Base-by-base conservation (phyloP, 23 red algal species). In the Gracilaria vermiculophylla region DNA sequence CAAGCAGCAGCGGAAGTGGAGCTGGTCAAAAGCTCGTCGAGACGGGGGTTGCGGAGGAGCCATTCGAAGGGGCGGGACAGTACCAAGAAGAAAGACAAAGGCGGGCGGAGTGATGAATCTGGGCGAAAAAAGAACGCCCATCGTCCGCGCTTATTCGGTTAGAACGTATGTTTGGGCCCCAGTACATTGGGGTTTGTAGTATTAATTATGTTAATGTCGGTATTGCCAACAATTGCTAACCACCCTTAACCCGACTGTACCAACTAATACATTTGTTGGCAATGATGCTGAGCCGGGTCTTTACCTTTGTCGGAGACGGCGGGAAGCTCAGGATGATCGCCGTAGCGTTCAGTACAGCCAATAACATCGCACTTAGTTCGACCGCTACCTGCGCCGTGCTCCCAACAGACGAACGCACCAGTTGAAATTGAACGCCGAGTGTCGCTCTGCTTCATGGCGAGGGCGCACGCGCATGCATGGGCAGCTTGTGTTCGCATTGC, bases 11-110 rank as follows among this genome's bases (percentile, higher is more conserved):
- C 39, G 2, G 58, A 67, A 27, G 62, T 85, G n/a, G 80, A 71
- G 58, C 17, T 69, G 4, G 57, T 61, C 17, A 85, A 85, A 61
- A 85, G 80, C 40, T 69, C 80, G 32, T 85, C 80, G 19, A 50
- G 62, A 69, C 24, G 80, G 42, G 80, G 80, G 21, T 49, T 85
- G 80, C 53, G 62, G 39, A 49, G 62, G 28, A 69, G 61, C 40
- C 47, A 37, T 14, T 69, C 57, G 60, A 50, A 55, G 40, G 62
- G 48, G 11, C 61, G 58, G 3, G 80, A 85, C 43, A 24, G n/a
- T 14, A 27, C 31, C 20, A 52, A 61, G 60, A 71, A 69, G 57
- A 85, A 44, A 37, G 58, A 69, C 47, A 53, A 57, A 25, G 73
- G 73, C 13, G 64, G 64, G 64, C 64, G 64, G 2, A 70, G 53